Base-by-base conservation (phyloP, 1,139 yeast genomes). In the Protomyces arabidopsidicola region DNA sequence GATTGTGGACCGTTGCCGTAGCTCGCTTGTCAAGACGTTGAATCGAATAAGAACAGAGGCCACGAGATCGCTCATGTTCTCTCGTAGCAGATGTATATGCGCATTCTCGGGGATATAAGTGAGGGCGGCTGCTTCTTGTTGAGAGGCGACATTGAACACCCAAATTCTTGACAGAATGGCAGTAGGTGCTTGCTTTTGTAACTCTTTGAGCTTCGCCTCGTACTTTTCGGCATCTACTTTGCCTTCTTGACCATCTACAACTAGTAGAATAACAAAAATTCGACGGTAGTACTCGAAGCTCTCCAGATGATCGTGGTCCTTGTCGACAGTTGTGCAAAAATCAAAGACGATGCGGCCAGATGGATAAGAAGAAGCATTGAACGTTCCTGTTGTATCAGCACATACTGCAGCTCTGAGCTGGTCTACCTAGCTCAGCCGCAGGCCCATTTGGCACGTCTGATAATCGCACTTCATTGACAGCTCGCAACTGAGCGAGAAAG, bases 261-360 rank as follows among this genome's bases (percentile, higher is more conserved):
- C 70, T 0, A 95, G 97, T 42, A 91, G 71, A 0, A 88, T 75
- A 54, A 86, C 78, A 68, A 87, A 85, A 0, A 85, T 82, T 72
- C 90, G 90, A 61, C 98, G 76, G 74, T 81, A 89, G 0, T 97
- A 96, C 74, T 93, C 98, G 68, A 91, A 84, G 74, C 91, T 97
- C 69, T 88, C 89, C 63, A 91, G 77, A 66, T 88, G 86, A 9
- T 84, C 75, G 22, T 81, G 77, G 60, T 85, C 88, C 27, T 79
- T 77, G 65, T 86, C 89, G 12, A 81, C 81, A 38, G 77, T 73
- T 1, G 80, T 75, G 24, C 74, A 75, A 68, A 84, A 84, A 65
- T 86, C 86, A 69, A 82, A 87, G 16, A 84, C 73, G 0, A 89
- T 75, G 60, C 86, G 77, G 0, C 98, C 98, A 60, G 81, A 81